phyloP scores from a whole-genome alignment of 257 asterid species.

The Capsicum pubescens region DNA sequence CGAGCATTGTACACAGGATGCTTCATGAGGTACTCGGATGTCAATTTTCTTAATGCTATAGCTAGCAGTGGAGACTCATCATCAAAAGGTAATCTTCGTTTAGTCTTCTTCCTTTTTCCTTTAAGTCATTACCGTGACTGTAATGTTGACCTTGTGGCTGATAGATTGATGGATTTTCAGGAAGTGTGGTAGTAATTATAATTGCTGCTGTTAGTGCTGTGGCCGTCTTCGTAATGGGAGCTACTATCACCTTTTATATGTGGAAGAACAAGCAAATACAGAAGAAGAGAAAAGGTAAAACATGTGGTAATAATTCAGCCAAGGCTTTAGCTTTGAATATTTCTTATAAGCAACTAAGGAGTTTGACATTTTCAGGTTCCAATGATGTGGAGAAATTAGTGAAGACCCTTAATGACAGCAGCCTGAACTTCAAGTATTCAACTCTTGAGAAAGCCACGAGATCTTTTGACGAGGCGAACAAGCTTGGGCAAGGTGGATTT shows the following conservation, averaged over 20 bases:
- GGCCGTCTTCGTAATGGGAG: slow-evolving; percentile 53
- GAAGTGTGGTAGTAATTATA: slow-evolving; percentile 49
- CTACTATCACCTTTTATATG: slow-evolving; percentile 50
- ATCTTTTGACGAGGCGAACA: slow-evolving; percentile 76
- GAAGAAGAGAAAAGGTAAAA: slow-evolving; percentile 77
- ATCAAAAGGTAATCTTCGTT: slow-evolving; percentile 58
- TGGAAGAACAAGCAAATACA: slow-evolving; percentile 64
- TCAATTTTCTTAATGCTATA: slow-evolving; percentile 48
- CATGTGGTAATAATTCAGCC: neutral
- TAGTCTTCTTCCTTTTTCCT: neutral
- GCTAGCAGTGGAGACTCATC: slow-evolving; percentile 45
- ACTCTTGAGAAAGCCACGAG: slow-evolving; percentile 89
- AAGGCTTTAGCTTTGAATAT: neutral
- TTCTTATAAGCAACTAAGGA: neutral
- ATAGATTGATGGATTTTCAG: slow-evolving; percentile 43
- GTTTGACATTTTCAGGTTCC: slow-evolving; percentile 43
- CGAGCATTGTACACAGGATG: slow-evolving; percentile 53
- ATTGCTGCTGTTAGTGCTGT: slow-evolving; percentile 61
- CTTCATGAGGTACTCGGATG: slow-evolving; percentile 57
- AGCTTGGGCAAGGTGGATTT: slow-evolving; percentile 96
- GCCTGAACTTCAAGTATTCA: slow-evolving; percentile 91
- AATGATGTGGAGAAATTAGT: slow-evolving; percentile 63
- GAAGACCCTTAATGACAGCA: slow-evolving; percentile 76
- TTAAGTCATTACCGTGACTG: neutral
- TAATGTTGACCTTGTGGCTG: neutral